These are phyloP conservation scores for Trichoderma sp. DNA, from an alignment of 2,329 filamentous ascomycete genomes.

Conservation along the genomic window DNA sequence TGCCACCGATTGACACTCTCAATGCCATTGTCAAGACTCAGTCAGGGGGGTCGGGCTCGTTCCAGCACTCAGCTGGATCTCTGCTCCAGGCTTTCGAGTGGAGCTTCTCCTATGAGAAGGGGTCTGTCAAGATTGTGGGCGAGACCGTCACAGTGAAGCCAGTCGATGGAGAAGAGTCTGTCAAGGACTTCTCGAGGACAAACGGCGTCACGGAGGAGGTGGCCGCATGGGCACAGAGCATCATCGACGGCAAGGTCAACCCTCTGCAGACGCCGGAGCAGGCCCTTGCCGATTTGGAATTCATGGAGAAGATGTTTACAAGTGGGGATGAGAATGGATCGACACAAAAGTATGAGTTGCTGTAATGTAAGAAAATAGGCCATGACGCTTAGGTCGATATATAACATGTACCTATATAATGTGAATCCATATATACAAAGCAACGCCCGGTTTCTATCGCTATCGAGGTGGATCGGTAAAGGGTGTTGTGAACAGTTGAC, in stretches of 20 bases:
- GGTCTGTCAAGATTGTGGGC: constrained; percentile 52
- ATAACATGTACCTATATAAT: neutral
- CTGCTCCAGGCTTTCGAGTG: constrained; percentile 56
- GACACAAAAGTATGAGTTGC: constrained; percentile 42
- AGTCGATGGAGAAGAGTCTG: constrained; percentile 37
- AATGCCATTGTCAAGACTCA: constrained; percentile 58
- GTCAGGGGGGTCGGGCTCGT: constrained; percentile 57
- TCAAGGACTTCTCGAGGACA: constrained; percentile 51
- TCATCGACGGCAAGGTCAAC: constrained; percentile 51
- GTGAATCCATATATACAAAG: neutral
- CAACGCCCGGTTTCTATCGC: neutral
- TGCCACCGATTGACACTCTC: constrained; percentile 68
- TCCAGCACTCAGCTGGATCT: constrained; percentile 60
- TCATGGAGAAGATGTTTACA: constrained; percentile 55
- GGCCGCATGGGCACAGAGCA: constrained; percentile 58
- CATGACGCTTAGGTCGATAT: neutral
- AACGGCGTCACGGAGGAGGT: constrained; percentile 62
- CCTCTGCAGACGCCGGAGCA: constrained; percentile 57
- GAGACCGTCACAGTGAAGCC: constrained; percentile 46
- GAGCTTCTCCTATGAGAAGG: constrained; percentile 59
- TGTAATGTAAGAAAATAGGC: neutral
- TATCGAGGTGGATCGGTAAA: neutral
- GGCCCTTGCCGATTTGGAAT: constrained; percentile 62
- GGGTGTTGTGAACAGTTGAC: neutral
- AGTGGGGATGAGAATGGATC: constrained; percentile 49